Percentiles rank a stretch among this genome's conserved stretches.
Conservation (phyloP, 169 alveolate genomes). For the Plasmodium vivax region DNA sequence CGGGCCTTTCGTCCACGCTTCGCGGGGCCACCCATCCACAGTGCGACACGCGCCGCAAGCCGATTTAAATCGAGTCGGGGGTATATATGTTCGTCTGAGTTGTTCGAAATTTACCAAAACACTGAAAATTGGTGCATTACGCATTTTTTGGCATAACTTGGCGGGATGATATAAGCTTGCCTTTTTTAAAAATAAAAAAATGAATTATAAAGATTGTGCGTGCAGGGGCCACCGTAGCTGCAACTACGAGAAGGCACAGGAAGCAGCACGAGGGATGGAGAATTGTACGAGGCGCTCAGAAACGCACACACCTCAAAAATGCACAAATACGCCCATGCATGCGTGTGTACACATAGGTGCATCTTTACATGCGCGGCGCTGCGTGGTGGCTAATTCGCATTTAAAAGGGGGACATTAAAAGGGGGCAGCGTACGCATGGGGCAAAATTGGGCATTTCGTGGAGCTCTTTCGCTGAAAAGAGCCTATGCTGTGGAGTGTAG, state of each 20-base stretch:
- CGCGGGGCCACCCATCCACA: neutral
- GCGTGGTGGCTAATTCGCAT: neutral
- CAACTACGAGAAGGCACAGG: neutral
- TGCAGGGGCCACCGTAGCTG: neutral
- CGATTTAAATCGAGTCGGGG: neutral
- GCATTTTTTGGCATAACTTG: neutral
- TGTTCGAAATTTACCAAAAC: constrained; percentile 5
- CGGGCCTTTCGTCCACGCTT: neutral
- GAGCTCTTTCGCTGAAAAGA: neutral
- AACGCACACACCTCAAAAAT: no score
- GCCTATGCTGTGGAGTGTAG: neutral
- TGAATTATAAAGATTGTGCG: neutral
- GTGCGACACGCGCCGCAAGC: neutral
- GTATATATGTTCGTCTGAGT: neutral
- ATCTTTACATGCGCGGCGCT: neutral
- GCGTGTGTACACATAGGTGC: neutral
- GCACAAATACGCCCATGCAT: neutral
- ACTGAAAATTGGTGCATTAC: neutral
- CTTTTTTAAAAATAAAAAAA: neutral
- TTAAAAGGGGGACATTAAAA: neutral
- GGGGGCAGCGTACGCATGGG: neutral
- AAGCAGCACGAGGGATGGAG: neutral
- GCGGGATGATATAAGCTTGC: neutral
- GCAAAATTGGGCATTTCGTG: neutral
- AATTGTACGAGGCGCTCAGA: no score